Conservation (phyloP, 2,329 filamentous ascomycete species). For the Neoascochyta sp. region DNA sequence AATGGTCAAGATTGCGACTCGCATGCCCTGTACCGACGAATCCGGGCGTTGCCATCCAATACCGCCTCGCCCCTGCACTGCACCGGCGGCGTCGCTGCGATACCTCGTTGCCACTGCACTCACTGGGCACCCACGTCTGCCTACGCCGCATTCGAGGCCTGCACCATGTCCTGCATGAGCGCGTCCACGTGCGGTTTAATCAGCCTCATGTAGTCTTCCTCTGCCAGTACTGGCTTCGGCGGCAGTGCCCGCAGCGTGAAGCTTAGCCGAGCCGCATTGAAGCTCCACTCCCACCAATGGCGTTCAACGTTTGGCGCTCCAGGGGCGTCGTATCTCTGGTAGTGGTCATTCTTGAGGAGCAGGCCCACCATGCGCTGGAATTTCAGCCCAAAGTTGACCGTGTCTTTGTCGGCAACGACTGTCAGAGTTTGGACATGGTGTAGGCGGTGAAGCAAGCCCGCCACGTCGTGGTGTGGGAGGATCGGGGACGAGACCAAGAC, state of each 20-base stretch:
- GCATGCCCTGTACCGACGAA: no score
- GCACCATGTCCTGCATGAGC: conserved; percentile 35
- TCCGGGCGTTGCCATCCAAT: no score
- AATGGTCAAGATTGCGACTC: no score
- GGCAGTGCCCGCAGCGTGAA: conserved; percentile 30
- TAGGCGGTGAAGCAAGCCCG: conserved; percentile 35
- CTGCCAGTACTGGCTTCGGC: conserved; percentile 28
- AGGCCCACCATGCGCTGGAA: conserved; percentile 38
- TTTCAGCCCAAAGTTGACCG: not conserved
- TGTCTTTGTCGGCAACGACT: conserved; percentile 29
- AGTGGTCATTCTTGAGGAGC: conserved; percentile 42
- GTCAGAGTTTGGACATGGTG: conserved; percentile 31
- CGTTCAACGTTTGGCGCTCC: conserved; percentile 25
- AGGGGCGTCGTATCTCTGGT: conserved; percentile 36
- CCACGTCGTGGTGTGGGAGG: conserved; percentile 29
- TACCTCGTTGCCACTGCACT: no score
- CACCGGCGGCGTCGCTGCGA: no score
- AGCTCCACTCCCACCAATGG: conserved; percentile 42
- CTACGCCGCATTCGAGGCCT: no score
- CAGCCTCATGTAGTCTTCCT: conserved; percentile 38
- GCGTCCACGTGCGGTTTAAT: conserved; percentile 38
- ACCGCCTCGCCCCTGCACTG: no score
- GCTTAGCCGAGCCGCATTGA: conserved; percentile 22
- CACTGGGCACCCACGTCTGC: no score
- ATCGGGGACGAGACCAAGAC: conserved; percentile 22